Conservation (phyloP, 2,329 filamentous ascomycete genomes). For the Sclerotinia spermophila region DNA sequence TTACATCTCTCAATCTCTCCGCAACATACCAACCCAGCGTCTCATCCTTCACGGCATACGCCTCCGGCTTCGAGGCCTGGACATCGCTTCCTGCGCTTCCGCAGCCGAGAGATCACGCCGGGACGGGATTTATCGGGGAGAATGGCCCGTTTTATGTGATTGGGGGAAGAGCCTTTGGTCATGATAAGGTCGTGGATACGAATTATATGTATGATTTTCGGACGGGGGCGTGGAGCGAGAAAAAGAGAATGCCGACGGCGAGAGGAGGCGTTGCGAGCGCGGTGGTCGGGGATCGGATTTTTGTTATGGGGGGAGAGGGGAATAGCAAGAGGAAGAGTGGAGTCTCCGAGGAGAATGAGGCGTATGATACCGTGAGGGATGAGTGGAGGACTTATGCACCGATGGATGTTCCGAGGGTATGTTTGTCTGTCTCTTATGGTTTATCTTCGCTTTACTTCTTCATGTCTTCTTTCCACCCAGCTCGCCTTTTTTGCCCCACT, state of each 20-base stretch:
- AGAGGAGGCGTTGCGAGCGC: conserved; percentile 37
- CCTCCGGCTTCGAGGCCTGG: conserved; percentile 35
- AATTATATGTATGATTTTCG: conserved; percentile 39
- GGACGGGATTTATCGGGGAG: conserved; percentile 23
- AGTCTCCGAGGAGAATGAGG: conserved; percentile 36
- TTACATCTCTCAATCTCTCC: conserved; percentile 25
- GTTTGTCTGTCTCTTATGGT: neutral
- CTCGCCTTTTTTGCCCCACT: too few species aligned
- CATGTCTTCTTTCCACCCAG: neutral
- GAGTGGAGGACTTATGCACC: neutral
- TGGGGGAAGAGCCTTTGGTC: conserved; percentile 27
- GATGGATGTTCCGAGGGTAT: conserved; percentile 31
- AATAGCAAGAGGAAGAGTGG: conserved; percentile 29
- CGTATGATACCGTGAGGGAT: conserved; percentile 32
- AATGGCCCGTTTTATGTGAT: conserved; percentile 38
- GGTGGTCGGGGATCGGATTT: conserved; percentile 34
- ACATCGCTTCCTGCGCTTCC: conserved; percentile 36
- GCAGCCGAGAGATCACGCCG: conserved; percentile 39
- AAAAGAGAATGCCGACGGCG: conserved; percentile 39
- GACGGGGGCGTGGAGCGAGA: conserved; percentile 30
- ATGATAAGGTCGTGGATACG: conserved; percentile 37
- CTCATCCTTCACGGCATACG: conserved; percentile 34
- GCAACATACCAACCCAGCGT: neutral
- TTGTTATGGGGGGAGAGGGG: conserved; percentile 41
- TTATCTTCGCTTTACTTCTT: too few species aligned